Base-by-base conservation (phyloP, 2,329 filamentous ascomycete genomes). In the Epichloe glyceriae region DNA sequence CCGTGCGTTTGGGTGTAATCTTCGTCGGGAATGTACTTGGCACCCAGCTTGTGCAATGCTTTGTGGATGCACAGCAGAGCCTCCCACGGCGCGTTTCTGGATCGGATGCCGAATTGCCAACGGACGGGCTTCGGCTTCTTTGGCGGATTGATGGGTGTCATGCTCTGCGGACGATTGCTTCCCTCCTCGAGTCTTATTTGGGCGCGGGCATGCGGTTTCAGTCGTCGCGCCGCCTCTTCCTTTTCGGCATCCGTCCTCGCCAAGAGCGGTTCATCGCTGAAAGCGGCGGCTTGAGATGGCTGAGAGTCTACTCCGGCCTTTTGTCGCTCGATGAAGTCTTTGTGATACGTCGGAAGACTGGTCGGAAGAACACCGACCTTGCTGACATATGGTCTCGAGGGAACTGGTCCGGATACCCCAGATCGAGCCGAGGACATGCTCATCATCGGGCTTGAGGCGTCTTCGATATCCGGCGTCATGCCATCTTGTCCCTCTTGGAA, bases 21-120 rank as follows among this genome's bases (percentile, higher is more conserved):
- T 54, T 83, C 79, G 45, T 84, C 80, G 1, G 77, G 72, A 3
- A 95, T 82, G 85, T 94, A 97, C 47, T 89, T 83, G 12, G 90
- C 93, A 34, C 88, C 90, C 61, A 96, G 83, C 57, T 90, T 90
- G 54, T 83, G 76, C 42, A 98, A 73, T 0, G 93, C 90, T 65
- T 91, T 89, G 73, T 96, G 96, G 51, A 98, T 93, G 61, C 91
- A 96, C 26, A 95, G 73, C 67, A 98, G 85, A 0, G 93, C 93
- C 66, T 98, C 93, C 60, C 90, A 88, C 0, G 93, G 93, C 51
- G 88, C 86, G 62, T 97, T 98, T 46, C 93, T 82, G 44, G 88
- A 95, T 38, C 93, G 81, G 54, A 98, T 98, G 51, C 93, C 93
- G 64, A 98, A 98, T 65, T 98, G 93, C 93, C 93, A 98, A 57